Evolutionary conservation across 1,139 yeast genomes (phyloP).

Genomic region (Eremothecium sinecaudum): DNA sequence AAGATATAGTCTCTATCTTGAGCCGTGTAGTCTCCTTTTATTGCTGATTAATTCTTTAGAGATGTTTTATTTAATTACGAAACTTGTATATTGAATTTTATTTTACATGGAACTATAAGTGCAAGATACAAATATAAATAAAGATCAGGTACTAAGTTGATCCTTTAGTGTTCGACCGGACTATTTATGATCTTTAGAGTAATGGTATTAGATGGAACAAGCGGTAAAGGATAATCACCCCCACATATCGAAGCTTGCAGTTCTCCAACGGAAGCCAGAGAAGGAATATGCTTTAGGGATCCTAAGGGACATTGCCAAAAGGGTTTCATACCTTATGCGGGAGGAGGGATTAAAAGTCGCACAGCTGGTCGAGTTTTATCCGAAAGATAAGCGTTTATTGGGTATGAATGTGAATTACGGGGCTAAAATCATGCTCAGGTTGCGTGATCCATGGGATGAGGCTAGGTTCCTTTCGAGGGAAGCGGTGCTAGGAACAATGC

Average conservation of each 20-base stretch:
- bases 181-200: too few species aligned
- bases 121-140: too few species aligned
- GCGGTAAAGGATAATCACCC: too few species aligned
- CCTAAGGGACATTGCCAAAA: conserved; percentile 50
- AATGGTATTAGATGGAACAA: too few species aligned
- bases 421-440: conserved; percentile 57
- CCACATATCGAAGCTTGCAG: conserved; percentile 38
- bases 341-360: conserved; percentile 58
- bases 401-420: conserved; percentile 90
- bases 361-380: conserved; percentile 71
- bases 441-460: conserved; percentile 52
- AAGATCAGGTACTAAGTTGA: too few species aligned
- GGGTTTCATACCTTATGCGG: conserved; percentile 68
- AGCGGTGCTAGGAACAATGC: conserved; percentile 67
- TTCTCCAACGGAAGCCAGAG: conserved; percentile 45
- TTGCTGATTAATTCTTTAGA: too few species aligned
- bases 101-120: too few species aligned
- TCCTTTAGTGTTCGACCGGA: too few species aligned
- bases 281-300: conserved; percentile 49
- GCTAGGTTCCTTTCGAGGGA: conserved; percentile 54
- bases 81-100: too few species aligned
- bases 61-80: too few species aligned
- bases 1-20: too few species aligned
- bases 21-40: too few species aligned
- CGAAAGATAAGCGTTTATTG: conserved; percentile 54